phyloP scores from a whole-genome alignment of 2,329 filamentous ascomycete genomes.

The Chlorencoelia australis region DNA sequence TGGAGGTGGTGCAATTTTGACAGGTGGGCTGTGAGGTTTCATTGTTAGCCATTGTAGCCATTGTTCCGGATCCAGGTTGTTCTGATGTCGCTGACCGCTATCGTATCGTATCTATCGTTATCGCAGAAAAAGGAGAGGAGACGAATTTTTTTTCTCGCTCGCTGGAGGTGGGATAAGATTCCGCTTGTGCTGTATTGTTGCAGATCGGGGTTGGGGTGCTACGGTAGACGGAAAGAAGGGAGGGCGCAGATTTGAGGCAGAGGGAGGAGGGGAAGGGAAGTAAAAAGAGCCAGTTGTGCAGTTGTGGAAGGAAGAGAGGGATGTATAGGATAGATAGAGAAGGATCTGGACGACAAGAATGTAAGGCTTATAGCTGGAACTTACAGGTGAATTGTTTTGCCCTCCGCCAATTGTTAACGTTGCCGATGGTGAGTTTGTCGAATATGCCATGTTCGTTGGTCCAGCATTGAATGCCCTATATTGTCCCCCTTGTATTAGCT shows the following conservation, averaged over 20 bases:
- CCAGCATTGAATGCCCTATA: constrained; percentile 24
- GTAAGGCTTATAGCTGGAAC: constrained; percentile 21
- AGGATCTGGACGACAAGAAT: constrained; percentile 1
- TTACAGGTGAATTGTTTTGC: constrained; percentile 48
- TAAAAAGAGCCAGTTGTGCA: too few species aligned
- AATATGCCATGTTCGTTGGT: constrained; percentile 38
- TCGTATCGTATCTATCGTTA: constrained; percentile 6
- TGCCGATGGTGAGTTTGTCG: constrained; percentile 53
- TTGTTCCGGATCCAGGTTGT: constrained; percentile 18
- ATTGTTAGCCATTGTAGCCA: constrained; percentile 41
- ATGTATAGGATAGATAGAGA: constrained; percentile 3
- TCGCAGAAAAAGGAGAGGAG: constrained; percentile 6
- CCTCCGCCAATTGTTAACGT: constrained; percentile 44
- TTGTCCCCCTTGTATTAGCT: constrained; percentile 17
- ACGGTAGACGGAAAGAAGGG: constrained; percentile 3
- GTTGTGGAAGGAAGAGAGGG: neutral
- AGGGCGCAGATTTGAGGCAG: neutral
- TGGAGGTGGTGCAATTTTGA: constrained; percentile 92
- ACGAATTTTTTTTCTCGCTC: constrained; percentile 7
- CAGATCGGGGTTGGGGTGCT: neutral
- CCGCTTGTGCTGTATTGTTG: constrained; percentile 2
- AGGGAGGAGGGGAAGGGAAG: neutral
- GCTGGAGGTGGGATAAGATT: constrained; percentile 3
- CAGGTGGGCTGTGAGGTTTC: constrained; percentile 76
- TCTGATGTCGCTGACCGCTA: constrained; percentile 2